These are phyloP conservation scores for Saccharomycopsis sp. DNA, from an alignment of 805 yeast genomes.

Conservation along the genomic window DNA sequence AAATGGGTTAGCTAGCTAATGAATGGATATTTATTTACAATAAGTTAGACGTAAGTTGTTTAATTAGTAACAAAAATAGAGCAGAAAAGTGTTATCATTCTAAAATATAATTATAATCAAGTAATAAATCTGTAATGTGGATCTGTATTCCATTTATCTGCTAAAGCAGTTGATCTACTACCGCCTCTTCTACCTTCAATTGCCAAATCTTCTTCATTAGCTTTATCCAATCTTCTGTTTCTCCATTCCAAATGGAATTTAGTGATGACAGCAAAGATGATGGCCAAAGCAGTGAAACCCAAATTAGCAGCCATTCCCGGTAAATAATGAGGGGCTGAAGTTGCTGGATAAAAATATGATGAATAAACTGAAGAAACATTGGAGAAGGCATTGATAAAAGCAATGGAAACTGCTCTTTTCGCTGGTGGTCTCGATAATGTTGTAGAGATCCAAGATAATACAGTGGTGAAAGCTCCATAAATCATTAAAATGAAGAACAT, in stretches of 20 bases:
- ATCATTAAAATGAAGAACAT: slow-evolving; percentile 50
- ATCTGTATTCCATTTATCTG: slow-evolving; percentile 9
- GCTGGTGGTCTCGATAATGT: slow-evolving; percentile 48
- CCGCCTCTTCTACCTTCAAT: slow-evolving; percentile 12
- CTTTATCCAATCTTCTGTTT: slow-evolving; percentile 10
- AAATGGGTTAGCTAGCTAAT: background rate
- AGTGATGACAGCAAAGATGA: slow-evolving; percentile 29
- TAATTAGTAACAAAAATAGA: too few relatives aligned
- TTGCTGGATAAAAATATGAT: slow-evolving; percentile 37
- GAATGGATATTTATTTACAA: too few relatives aligned
- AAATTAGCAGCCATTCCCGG: slow-evolving; percentile 39
- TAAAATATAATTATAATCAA: too few relatives aligned
- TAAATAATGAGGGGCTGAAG: slow-evolving; percentile 36
- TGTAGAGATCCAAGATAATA: slow-evolving; percentile 46
- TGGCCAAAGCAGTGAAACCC: slow-evolving; percentile 34
- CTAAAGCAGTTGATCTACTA: slow-evolving; percentile 6
- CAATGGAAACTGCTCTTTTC: slow-evolving; percentile 48
- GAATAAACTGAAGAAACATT: slow-evolving; percentile 50
- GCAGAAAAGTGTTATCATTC: too few relatives aligned
- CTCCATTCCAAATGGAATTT: slow-evolving; percentile 27
- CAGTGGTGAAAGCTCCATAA: slow-evolving; percentile 42
- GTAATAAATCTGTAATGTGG: slow-evolving; percentile 9
- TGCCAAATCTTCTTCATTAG: slow-evolving; percentile 14
- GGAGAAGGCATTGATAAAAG: slow-evolving; percentile 45
- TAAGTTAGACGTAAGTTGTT: too few relatives aligned